Base-by-base conservation (phyloP, 768 basidiomycete species). In the Panaeolus papilionaceus region DNA sequence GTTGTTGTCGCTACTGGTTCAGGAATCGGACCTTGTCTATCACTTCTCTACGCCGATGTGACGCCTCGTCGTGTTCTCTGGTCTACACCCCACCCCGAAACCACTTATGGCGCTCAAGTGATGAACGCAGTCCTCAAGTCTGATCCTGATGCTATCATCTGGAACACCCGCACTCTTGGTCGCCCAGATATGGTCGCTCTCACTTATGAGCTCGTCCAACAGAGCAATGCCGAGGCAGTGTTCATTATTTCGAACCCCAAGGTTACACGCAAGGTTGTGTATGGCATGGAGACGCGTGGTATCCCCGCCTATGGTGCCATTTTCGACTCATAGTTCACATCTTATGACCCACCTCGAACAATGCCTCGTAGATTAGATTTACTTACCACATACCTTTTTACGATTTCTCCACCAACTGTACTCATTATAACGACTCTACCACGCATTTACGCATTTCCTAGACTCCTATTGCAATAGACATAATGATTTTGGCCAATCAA, bases 1-100 rank as follows among this genome's bases (percentile, higher is more conserved):
- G 81, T 87, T 37, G 76, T 87, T 58, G 86, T 87, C 38, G 86
- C 86, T 12, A 88, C 86, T 0, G 86, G 47, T 12, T 49, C 47
- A 20, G 47, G 47, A 8, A 49, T 49, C 23, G 47, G 47, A 2
- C 47, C 47, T 8, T 49, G 47, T 26, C 7, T 49, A 8, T 49
- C 47, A 14, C 47, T 49, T 18, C 47, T 49, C 7, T 79, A 79
- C 64, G 78, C 78, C 12, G 74, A 79, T 45, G 74, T 72, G 40
- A 80, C 79, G 0, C 80, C 79, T 5, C 75, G 78, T 38, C 77
- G 79, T 12, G 75, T 83, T 16, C 74, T 83, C 12, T 83, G 83
- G 82, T 80, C 81, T 4, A 79, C 82, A 1, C 82, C 80, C 0
- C 75, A 80, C 67, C 79, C 81, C 8, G 74, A 77, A 62, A 70